These are phyloP conservation scores for Boletus smithii DNA, from an alignment of 1,284 basidiomycete species.

Conservation along the genomic window DNA sequence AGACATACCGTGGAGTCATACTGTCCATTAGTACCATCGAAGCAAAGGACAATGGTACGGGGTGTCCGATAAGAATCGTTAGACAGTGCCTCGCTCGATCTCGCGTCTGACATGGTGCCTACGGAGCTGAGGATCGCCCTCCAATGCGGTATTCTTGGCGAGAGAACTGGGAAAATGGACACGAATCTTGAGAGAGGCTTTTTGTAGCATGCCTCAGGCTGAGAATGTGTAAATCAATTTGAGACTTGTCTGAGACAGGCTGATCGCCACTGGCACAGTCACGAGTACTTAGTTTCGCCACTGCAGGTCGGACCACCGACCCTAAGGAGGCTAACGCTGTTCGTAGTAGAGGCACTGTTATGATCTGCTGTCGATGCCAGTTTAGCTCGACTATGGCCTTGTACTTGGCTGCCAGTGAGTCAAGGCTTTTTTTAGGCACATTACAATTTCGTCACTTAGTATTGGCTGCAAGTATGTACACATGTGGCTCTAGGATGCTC, in stretches of 20 bases:
- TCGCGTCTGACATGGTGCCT: conserved; percentile 17
- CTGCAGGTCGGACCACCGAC: too few relatives aligned
- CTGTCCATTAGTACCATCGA: conserved; percentile 58
- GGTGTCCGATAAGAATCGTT: conserved; percentile 14
- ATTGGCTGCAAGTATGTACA: background rate
- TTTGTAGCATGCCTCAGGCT: conserved; percentile 12
- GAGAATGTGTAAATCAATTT: background rate
- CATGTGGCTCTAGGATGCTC: background rate
- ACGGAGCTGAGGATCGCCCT: background rate
- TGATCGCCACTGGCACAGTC: background rate
- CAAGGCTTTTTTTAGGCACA: background rate
- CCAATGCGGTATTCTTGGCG: background rate
- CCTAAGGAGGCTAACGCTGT: too few relatives aligned
- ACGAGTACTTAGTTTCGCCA: too few relatives aligned
- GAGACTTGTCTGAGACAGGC: background rate
- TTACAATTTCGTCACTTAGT: background rate
- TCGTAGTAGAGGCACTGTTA: too few relatives aligned
- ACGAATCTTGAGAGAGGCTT: background rate
- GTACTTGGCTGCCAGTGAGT: background rate
- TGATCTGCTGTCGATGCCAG: background rate
- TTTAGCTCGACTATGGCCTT: background rate
- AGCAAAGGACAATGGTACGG: conserved; percentile 56
- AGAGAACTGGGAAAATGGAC: conserved; percentile 3
- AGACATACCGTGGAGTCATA: conserved; percentile 40
- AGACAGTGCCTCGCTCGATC: background rate